These are phyloP conservation scores for Sequoia sempervirens DNA, from an alignment of 75 land plant genomes.

Conservation along the genomic window DNA sequence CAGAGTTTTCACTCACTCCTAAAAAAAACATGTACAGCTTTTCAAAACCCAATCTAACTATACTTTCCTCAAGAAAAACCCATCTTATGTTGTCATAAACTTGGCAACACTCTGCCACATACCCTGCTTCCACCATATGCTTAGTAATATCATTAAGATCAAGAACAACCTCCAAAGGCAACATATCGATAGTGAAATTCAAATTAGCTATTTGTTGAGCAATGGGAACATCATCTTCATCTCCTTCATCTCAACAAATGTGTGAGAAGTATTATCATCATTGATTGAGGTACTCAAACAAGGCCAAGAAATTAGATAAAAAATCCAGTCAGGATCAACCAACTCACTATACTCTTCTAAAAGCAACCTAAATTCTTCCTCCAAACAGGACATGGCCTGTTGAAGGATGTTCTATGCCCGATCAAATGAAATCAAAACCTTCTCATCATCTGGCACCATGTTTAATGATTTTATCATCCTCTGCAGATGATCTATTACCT, in stretches of 20 bases:
- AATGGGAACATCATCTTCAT: slow-evolving; percentile 27
- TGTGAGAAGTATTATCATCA: not conserved
- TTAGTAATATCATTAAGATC: slow-evolving; percentile 4
- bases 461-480: not conserved
- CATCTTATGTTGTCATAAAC: slow-evolving; percentile 43
- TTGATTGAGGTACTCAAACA: not conserved
- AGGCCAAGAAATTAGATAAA: slow-evolving; percentile 5
- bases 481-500: not conserved
- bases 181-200: slow-evolving; percentile 51
- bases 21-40: slow-evolving; percentile 30
- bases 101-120: slow-evolving; percentile 46
- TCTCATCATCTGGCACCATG: not conserved
- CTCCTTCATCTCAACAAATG: slow-evolving; percentile 6
- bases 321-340: slow-evolving; percentile 17
- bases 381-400: slow-evolving; percentile 54
- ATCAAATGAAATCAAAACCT: slow-evolving; percentile 10
- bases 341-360: slow-evolving; percentile 38
- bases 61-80: slow-evolving; percentile 62
- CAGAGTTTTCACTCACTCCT: slow-evolving; percentile 49
- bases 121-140: slow-evolving; percentile 64
- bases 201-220: slow-evolving; percentile 46
- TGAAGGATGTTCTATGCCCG: slow-evolving; percentile 55
- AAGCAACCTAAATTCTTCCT: slow-evolving; percentile 57
- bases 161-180: slow-evolving; percentile 21
- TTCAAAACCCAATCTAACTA: slow-evolving; percentile 66